Conservation (phyloP, 139 green algal genomes). For the Yamagishiella unicocca region DNA sequence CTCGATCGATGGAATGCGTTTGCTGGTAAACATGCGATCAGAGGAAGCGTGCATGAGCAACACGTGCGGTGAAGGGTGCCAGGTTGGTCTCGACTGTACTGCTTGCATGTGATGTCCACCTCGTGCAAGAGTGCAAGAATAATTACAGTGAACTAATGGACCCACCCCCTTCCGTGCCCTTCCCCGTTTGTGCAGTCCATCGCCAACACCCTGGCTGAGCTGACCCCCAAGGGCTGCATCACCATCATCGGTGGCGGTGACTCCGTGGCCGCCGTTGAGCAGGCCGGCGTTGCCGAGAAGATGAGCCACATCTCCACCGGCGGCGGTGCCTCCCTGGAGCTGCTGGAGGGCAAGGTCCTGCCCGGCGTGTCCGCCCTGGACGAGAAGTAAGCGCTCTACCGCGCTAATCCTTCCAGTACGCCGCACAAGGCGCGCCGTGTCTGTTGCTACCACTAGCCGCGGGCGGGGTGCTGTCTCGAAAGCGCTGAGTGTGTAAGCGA, state of each 20-base stretch:
- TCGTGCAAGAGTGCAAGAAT: too few relatives aligned
- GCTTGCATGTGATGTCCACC: too few relatives aligned
- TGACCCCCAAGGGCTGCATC: slow-evolving; percentile 84
- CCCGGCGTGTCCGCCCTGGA: slow-evolving; percentile 96
- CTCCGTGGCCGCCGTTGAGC: slow-evolving; percentile 98
- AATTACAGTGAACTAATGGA: too few relatives aligned
- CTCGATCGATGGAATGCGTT: too few relatives aligned
- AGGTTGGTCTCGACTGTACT: too few relatives aligned
- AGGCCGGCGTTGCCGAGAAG: slow-evolving; percentile 89
- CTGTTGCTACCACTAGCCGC: too few relatives aligned
- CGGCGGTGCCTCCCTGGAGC: slow-evolving; percentile 95
- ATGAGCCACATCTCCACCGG: slow-evolving; percentile 98
- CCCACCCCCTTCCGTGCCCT: background rate
- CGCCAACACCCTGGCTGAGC: slow-evolving; percentile 90
- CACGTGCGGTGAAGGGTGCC: too few relatives aligned
- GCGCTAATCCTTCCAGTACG: too few relatives aligned
- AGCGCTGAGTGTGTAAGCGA: background rate
- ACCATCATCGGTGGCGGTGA: slow-evolving; percentile 99
- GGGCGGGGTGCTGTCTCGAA: background rate
- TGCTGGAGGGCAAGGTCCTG: slow-evolving; percentile 99
- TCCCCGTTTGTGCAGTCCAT: slow-evolving; percentile 69
- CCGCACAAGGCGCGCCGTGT: too few relatives aligned
- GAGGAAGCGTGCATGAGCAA: too few relatives aligned
- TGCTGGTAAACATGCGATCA: too few relatives aligned
- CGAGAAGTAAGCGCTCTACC: slow-evolving; percentile 85